Evolutionary conservation across 164 flowering plant species (phyloP), one percentile per base, ranked within the genome.

Genomic region (Cinnamomum micranthum): DNA sequence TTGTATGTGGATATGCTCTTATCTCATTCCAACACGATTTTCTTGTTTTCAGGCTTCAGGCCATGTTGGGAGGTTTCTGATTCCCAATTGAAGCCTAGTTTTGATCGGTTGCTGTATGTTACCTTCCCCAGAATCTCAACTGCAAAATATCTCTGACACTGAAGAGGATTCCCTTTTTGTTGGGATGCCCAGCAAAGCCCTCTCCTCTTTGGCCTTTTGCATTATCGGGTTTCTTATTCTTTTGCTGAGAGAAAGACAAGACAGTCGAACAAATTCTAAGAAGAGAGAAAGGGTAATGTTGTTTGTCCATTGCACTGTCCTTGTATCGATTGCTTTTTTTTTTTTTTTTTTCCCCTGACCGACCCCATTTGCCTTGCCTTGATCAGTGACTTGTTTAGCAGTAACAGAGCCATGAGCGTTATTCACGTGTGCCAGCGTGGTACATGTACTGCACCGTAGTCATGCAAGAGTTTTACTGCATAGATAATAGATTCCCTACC

Each of bases 21-120:
- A 19, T 31, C 69, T 64, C 23, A 64, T 64, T 25, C 14, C 15
- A 17, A 19, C 69, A 28, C 47, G 15, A 25, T 17, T 17, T 28
- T 66, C 22, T 51, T 59, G 24, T 78, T 63, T 69, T 15, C 83
- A 86, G 89, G 84, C 84, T 65, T 83, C 80, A 59, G 86, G 85
- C 3, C 77, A 59, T 75, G 73, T 77, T 65, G 84, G 73, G 72
- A 76, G 76, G 65, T 80, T 80, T 75, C 35, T 19, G n/a, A 80
- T 82, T 20, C 20, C 41, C 4, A 73, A 76, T 58, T 80, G 73
- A 77, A 70, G 62, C 62, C 4, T 22, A 15, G 9, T 12, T 12
- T 50, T 52, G 35, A 41, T 52, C 17, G 41, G 60, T 25, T 70
- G 51, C 9, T 66, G 67, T 64, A 10, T 27, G 14, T 22, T 64